Conservation (phyloP, 139 green algal genomes). For the Pseudopediastrum boryanum region DNA sequence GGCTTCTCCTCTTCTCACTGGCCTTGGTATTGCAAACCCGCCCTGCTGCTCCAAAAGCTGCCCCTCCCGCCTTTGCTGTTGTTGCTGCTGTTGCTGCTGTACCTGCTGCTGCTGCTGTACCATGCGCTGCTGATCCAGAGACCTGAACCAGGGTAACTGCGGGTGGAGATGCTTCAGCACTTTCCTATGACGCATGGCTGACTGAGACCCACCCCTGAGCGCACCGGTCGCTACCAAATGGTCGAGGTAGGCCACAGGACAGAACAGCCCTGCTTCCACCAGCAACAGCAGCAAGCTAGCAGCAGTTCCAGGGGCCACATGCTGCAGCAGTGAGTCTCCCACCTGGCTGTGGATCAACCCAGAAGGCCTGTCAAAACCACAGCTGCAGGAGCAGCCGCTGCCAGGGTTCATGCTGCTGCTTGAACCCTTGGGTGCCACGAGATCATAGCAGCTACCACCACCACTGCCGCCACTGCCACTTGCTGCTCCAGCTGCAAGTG, state of each 20-base stretch:
- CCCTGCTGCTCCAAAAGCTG: constrained; percentile 10
- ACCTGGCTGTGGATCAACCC: no score
- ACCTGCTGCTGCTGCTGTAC: neutral
- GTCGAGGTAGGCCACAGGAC: neutral
- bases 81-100: neutral
- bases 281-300: constrained; percentile 3
- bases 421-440: no score
- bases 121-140: neutral
- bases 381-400: no score
- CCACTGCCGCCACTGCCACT: no score
- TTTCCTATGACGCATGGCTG: constrained; percentile 15
- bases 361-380: no score
- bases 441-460: no score
- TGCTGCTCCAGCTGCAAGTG: no score
- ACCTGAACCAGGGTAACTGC: constrained; percentile 8
- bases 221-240: neutral
- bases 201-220: constrained; percentile 1
- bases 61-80: constrained; percentile 1
- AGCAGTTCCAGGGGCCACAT: no score
- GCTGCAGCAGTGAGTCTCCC: no score
- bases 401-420: no score
- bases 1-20: neutral
- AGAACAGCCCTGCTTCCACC: constrained; percentile 14
- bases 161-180: constrained; percentile 31
- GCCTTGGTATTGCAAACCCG: no score